phyloP scores from a whole-genome alignment of 768 basidiomycete genomes.

The Boletellus ananas region DNA sequence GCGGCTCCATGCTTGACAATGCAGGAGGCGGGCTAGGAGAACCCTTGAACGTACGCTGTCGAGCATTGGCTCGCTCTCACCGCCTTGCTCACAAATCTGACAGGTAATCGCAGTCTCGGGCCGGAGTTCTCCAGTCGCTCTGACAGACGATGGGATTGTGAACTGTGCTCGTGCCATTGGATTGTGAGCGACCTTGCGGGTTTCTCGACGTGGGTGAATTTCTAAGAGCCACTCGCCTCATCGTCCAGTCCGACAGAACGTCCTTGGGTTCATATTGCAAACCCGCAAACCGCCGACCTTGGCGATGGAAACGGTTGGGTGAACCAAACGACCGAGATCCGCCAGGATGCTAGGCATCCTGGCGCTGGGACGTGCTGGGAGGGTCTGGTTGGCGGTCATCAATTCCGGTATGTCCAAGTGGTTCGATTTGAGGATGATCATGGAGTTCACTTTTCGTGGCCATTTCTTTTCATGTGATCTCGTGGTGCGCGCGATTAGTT shows the following conservation, averaged over 20 bases:
- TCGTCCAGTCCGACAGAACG: slow-evolving; percentile 37
- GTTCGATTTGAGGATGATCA: slow-evolving; percentile 6
- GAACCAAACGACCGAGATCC: slow-evolving; percentile 42
- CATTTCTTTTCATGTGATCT: neutral
- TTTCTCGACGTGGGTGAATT: neutral
- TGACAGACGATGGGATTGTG: slow-evolving; percentile 51
- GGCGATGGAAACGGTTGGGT: slow-evolving; percentile 46
- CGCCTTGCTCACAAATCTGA: neutral
- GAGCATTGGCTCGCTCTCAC: neutral
- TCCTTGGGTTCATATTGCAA: slow-evolving; percentile 32
- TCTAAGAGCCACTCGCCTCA: slow-evolving; percentile 6
- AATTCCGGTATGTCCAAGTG: slow-evolving; percentile 33
- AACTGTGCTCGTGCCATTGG: slow-evolving; percentile 60
- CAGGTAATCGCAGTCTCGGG: slow-evolving; percentile 66
- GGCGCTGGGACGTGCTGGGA: slow-evolving; percentile 42
- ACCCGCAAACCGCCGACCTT: slow-evolving; percentile 39
- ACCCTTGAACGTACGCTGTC: slow-evolving; percentile 37
- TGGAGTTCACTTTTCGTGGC: slow-evolving; percentile 3
- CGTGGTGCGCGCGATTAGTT: neutral
- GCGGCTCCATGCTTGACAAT: slow-evolving; percentile 45
- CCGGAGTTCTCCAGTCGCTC: slow-evolving; percentile 51
- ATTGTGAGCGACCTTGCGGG: slow-evolving; percentile 41
- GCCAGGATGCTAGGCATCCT: slow-evolving; percentile 38
- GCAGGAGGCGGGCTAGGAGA: slow-evolving; percentile 38
- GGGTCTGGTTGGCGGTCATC: slow-evolving; percentile 42